Percentiles rank a stretch among this genome's conserved stretches.
phyloP scores from a whole-genome alignment of 228 moss, liverwort and hornwort genomes.

The Sphagnum fallax region DNA sequence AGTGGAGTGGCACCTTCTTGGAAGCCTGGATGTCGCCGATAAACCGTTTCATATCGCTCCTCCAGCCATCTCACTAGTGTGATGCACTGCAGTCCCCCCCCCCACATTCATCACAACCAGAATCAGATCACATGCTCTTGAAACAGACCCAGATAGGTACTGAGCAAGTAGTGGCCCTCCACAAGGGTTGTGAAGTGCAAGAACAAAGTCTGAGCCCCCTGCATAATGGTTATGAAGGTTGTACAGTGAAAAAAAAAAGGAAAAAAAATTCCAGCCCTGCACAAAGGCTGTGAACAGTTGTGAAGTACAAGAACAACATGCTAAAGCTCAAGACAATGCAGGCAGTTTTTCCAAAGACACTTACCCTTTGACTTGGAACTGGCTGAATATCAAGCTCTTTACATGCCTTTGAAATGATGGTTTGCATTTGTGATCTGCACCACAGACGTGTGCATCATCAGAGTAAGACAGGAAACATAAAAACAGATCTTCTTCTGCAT shows the following conservation, averaged over 20 bases:
- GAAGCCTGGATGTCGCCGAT: constrained; percentile 77
- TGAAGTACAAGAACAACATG: background rate
- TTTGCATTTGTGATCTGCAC: constrained; percentile 96
- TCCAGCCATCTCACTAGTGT: constrained; percentile 82
- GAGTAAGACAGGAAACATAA: background rate
- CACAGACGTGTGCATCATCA: background rate
- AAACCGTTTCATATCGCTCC: constrained; percentile 74
- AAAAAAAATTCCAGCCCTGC: no score
- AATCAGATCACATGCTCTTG: background rate
- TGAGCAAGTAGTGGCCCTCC: background rate
- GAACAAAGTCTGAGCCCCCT: no score
- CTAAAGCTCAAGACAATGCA: background rate
- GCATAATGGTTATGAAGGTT: no score
- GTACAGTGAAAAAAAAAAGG: no score
- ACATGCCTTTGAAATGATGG: constrained; percentile 86
- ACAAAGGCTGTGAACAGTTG: no score
- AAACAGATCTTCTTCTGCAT: constrained; percentile 2
- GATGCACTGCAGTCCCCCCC: constrained; percentile 52
- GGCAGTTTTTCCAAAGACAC: constrained; percentile 1
- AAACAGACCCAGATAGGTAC: background rate
- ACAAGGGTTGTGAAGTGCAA: no score
- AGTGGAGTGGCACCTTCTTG: constrained; percentile 76
- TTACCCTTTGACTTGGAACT: constrained; percentile 85
- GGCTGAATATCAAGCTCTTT: constrained; percentile 91
- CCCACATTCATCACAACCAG: background rate